Evolutionary conservation across 2,329 filamentous ascomycete genomes (phyloP), one percentile per base, ranked within the genome.

Genomic region (Huntiella moniliformis): DNA sequence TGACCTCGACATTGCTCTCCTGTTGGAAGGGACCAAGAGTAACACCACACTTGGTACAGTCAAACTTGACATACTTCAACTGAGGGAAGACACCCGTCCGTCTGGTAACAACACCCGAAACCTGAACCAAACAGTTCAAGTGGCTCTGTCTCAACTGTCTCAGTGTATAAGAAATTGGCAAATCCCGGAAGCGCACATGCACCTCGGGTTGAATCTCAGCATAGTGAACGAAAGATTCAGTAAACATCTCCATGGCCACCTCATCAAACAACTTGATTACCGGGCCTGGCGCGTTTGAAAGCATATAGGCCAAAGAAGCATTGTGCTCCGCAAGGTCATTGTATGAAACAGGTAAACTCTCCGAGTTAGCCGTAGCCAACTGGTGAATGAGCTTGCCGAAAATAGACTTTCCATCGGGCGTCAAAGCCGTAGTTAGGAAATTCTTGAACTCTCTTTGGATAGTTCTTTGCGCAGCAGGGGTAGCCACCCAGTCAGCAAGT

Each of bases 161-260:
- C 42, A 98, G 74, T 2, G 91, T 98, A 62, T 95, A 95, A 56
- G 87, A 82, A 28, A 95, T 82, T 3, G 91, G 92, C 12, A 98
- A 70, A 55, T 96, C 88, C 16, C 86, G 87, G 57, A 98, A 93
- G 50, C 91, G 86, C 46, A 98, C 88, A 58, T 98, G 91, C 45
- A 98, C 94, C 61, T 98, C 91, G 22, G 86, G 82, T 62, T 96
- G 91, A 55, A 98, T 98, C 51, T 86, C 82, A 60, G 94, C 86
- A 60, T 98, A 98, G 61, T 96, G 87, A 1, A 87, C 88, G 63
- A 96, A 98, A 61, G 96, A 86, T 46, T 96, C 77, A 16, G 96
- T 74, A 4, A 92, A 88, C 34, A 92, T 87, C 52, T 98, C 91
- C 75, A 98, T 88, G 48, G 91, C 88, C 3, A 95, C 88, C 53